Conservation (phyloP, 2,329 filamentous ascomycete genomes). For the Colletotrichum sublineola region DNA sequence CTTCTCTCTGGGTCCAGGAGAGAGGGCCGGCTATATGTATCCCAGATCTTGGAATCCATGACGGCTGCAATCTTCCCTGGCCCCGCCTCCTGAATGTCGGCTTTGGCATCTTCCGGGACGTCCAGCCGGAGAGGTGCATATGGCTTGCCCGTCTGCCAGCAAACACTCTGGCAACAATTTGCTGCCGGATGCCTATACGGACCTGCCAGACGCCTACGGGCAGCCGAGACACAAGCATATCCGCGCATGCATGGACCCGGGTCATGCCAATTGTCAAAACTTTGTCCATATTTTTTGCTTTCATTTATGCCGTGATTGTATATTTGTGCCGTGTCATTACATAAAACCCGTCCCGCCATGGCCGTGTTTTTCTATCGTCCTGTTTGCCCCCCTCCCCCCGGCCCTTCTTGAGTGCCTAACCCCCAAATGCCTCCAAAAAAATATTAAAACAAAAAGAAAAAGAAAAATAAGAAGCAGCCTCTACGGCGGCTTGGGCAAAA, state of each 20-base stretch:
- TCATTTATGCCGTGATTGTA: conserved; percentile 2
- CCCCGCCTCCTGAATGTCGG: background rate
- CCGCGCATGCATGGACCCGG: no score
- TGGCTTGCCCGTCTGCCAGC: background rate
- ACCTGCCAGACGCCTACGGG: no score
- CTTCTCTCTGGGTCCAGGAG: background rate
- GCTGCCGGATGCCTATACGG: background rate
- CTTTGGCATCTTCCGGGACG: background rate
- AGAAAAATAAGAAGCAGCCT: no score
- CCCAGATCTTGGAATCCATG: rapidly evolving
- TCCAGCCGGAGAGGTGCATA: no score
- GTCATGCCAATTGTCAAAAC: no score
- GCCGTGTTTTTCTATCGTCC: background rate
- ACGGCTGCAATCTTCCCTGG: background rate
- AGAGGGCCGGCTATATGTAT: background rate
- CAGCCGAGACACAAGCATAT: background rate
- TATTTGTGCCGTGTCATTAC: conserved; percentile 8
- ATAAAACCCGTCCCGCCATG: background rate
- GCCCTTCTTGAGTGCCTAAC: no score
- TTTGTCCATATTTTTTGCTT: no score
- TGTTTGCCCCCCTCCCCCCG: no score
- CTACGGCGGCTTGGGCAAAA: no score
- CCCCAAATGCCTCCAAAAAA: no score
- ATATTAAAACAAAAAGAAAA: no score
- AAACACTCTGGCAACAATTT: background rate